These are phyloP conservation scores for Acacia melanoxylon DNA, from an alignment of 306 rosid genomes.

Conservation along the genomic window DNA sequence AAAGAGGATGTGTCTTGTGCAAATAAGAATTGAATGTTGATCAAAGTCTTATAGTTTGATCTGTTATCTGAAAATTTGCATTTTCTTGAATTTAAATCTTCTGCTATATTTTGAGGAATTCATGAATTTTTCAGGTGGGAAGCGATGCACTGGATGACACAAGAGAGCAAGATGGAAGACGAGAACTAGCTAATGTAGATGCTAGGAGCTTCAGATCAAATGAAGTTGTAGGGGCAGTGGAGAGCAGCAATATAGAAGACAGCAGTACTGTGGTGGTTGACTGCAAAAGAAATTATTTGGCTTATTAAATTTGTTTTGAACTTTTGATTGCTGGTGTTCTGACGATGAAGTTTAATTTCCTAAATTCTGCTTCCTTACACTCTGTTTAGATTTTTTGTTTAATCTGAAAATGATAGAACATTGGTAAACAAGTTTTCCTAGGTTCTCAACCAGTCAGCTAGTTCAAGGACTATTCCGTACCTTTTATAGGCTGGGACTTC, in stretches of 20 bases:
- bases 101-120: slow-evolving; percentile 3
- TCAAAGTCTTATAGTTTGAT: not conserved
- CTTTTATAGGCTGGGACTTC: slow-evolving; percentile 7
- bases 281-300: slow-evolving; percentile 44
- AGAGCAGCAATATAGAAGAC: slow-evolving; percentile 49
- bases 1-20: too few species aligned
- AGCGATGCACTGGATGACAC: slow-evolving; percentile 31
- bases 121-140: slow-evolving; percentile 49
- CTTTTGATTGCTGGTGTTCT: slow-evolving; percentile 3
- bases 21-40: not conserved
- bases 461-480: not conserved
- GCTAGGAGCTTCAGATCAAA: slow-evolving; percentile 33
- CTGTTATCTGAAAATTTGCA: not conserved
- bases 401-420: not conserved
- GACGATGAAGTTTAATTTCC: not conserved
- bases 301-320: not conserved
- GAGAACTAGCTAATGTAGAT: slow-evolving; percentile 35
- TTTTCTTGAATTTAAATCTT: slow-evolving; percentile 6
- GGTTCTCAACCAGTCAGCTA: not conserved
- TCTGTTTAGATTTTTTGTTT: not conserved
- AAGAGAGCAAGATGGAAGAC: slow-evolving; percentile 25
- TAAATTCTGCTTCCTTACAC: not conserved
- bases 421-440: not conserved
- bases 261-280: slow-evolving; percentile 42
- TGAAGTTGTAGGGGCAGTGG: slow-evolving; percentile 44